phyloP scores from a whole-genome alignment of 768 basidiomycete genomes.

The Collybia nuda region DNA sequence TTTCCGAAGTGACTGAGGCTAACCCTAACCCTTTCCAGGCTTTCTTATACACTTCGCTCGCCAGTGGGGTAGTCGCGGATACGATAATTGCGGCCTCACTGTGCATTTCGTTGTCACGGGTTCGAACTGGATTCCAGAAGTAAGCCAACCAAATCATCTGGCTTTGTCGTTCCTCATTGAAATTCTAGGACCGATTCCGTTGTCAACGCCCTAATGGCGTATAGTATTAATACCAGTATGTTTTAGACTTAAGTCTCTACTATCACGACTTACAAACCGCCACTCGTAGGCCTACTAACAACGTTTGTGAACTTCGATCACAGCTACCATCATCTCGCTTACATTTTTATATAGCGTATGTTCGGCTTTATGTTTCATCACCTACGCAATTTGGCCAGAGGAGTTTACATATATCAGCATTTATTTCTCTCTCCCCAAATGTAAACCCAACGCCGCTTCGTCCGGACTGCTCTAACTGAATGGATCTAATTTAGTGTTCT shows the following conservation, averaged over 20 bases:
- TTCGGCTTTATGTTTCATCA: constrained; percentile 9
- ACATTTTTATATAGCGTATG: background rate
- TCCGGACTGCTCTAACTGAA: background rate
- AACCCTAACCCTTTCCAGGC: background rate
- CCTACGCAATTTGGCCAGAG: constrained; percentile 13
- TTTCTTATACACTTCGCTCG: constrained; percentile 11
- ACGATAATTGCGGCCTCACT: constrained; percentile 9
- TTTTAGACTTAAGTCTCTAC: background rate
- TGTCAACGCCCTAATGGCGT: constrained; percentile 7
- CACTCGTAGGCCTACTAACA: constrained; percentile 10
- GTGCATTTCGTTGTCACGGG: constrained; percentile 1
- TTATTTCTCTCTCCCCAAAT: constrained; percentile 16
- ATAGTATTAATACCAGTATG: constrained; percentile 11
- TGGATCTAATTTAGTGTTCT: constrained; percentile 9
- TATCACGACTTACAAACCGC: background rate
- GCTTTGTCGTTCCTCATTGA: no score
- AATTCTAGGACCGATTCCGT: constrained; percentile 5
- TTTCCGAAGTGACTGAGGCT: background rate
- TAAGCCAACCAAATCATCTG: no score
- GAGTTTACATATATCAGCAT: constrained; percentile 19
- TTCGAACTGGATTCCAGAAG: constrained; percentile 8
- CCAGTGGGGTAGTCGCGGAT: constrained; percentile 10
- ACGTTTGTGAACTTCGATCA: constrained; percentile 3
- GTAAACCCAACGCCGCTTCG: constrained; percentile 1
- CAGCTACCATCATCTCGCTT: background rate